Base-by-base conservation (phyloP, 2,329 filamentous ascomycete genomes). In the Colletotrichum musicola region DNA sequence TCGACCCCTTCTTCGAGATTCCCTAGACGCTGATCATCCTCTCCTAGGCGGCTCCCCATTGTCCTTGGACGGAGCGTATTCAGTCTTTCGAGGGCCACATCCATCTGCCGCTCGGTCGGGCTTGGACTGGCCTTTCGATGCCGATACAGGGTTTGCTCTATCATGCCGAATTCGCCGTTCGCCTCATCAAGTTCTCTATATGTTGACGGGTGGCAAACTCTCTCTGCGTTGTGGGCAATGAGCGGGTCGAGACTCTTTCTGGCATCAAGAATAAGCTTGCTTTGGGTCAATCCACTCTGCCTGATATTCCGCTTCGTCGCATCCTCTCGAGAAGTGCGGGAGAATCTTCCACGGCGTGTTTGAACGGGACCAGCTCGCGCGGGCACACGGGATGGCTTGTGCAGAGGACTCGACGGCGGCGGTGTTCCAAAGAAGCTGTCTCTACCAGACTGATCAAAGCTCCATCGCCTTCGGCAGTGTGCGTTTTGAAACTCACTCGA, bases 371-470 rank as follows among this genome's bases (percentile, higher is more conserved):
- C 16, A 10, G 27, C 22, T 12, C 13, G 62, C 16, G 56, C 25
- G 56, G 55, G 56, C 20, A 57, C 44, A 9, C 44, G 55, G 22
- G 57, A 69, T 12, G 55, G 62, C 25, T 46, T 61, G 12, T 46
- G 46, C 35, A 61, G 20, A 13, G 66, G 62, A 27, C 66, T 66
- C 3, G 66, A 69, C 27, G 22, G 20, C 9, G 65, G 62, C 10
- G 62, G 66, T n/a, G 62, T 69, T 40, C 62, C 50, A 49, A 69
- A 38, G 9, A 25, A 35, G 16, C 20, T 55, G 2, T 44, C 18
- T 6, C 22, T 30, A n/a, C 44, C 35, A 27, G 38, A 42, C 10
- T 35, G 42, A 5, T 30, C n/a, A 42, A 58, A 53, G 9, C 55
- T 55, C 20, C 58, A 42, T 38, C 55, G 56, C 38, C 49, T 60